Base-by-base conservation (phyloP, 1,284 basidiomycete species). In the Wallemia mellicola region DNA sequence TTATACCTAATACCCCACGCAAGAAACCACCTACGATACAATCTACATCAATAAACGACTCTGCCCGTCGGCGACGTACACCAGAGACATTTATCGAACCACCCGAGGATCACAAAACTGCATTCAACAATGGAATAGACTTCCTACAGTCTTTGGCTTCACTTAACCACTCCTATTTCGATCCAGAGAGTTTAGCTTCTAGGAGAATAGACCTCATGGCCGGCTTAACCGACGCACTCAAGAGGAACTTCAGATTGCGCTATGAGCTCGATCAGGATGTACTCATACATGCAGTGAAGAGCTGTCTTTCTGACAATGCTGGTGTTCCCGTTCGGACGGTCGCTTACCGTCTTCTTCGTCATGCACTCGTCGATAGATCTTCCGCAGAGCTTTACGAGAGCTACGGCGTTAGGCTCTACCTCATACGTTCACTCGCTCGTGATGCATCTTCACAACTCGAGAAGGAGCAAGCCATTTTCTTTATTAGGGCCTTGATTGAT, bases 381-480 rank as follows among this genome's bases (percentile, higher is more conserved):
- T 81, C 79, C 11, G 79, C 81, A 27, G 77, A 75, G 61, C 72
- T 71, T 60, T 76, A 81, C 58, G 72, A 63, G 15, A 59, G 58
- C 14, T 59, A 61, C 22, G 74, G 82, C 7, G 68, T 95, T 54
- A 87, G 95, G 66, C 88, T 85, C 79, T 88, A 86, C 66, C 78
- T 96, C 59, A 58, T 58, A 61, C 89, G 88, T 62, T 81, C 88
- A 0, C 74, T 95, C 27, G 78, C 82, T 1, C 79, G 88, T 19
- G 91, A 95, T 67, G 80, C 79, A 66, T 84, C 87, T 65, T 75
- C 81, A 64, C 77, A 81, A 1, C 74, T 81, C 1, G 92, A 98
- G 72, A 85, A 89, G 66, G 86, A 95, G 67, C 89, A 96, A 68
- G 87, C 79, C n/a, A 79, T 99, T 65, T 86, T 87, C 63, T 78